phyloP scores from a whole-genome alignment of 163 green algal genomes.

The Prototheca wickerhamii region DNA sequence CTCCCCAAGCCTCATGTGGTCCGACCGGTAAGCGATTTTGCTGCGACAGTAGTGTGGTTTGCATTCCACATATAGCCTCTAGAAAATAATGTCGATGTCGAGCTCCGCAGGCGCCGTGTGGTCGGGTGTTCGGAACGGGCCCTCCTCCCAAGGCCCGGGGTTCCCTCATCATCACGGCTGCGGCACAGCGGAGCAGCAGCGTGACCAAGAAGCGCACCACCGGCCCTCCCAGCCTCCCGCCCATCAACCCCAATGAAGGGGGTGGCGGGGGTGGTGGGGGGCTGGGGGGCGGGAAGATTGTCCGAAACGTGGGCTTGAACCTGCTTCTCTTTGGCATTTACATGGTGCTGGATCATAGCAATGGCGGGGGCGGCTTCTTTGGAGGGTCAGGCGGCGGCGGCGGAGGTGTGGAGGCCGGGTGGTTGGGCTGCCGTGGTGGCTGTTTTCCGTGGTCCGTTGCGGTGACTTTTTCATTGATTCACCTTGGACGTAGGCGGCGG shows the following conservation, averaged over 20 bases:
- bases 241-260: neutral
- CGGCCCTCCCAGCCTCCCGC: neutral
- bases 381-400: neutral
- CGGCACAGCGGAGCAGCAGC: neutral
- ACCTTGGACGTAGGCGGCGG: too few species aligned
- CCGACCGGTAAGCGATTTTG: too few species aligned
- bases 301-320: neutral
- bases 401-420: too few species aligned
- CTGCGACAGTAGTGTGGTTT: too few species aligned
- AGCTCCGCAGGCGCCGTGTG: neutral
- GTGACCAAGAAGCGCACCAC: neutral
- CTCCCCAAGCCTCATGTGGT: too few species aligned
- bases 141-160: neutral
- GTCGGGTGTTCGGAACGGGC: too few species aligned
- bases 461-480: too few species aligned
- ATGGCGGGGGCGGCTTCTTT: neutral
- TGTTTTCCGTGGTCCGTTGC: too few species aligned
- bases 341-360: neutral
- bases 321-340: neutral
- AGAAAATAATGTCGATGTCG: neutral
- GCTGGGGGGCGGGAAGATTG: neutral
- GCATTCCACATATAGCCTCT: too few species aligned
- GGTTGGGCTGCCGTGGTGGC: too few species aligned
- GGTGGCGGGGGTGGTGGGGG: too few species aligned
- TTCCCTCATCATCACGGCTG: neutral